These are phyloP conservation scores for Pleurotus platypus DNA, from an alignment of 768 basidiomycete genomes.

Conservation along the genomic window DNA sequence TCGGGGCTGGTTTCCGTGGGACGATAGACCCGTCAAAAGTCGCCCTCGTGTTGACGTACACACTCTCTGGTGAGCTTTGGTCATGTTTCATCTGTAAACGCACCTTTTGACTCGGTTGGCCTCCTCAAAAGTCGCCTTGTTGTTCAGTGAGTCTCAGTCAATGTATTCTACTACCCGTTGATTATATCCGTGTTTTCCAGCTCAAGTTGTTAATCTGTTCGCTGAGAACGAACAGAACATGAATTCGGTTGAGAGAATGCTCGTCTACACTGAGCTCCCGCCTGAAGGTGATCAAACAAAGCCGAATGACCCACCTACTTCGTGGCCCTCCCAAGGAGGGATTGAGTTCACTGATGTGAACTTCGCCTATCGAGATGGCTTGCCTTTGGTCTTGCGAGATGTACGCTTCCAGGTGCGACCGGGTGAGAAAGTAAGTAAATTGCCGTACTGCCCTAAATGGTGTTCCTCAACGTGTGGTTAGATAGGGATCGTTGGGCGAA, in stretches of 20 bases:
- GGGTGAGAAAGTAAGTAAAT: conserved; percentile 55
- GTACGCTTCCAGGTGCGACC: conserved; percentile 50
- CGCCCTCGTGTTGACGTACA: conserved; percentile 58
- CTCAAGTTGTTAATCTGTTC: conserved; percentile 50
- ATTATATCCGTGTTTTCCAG: conserved; percentile 31
- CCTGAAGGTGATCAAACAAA: conserved; percentile 43
- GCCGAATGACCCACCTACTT: conserved; percentile 38
- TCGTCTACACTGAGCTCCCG: conserved; percentile 63
- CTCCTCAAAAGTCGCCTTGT: too few relatives aligned
- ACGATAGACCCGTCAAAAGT: conserved; percentile 56
- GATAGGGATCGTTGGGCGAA: conserved; percentile 45
- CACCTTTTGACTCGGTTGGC: not conserved
- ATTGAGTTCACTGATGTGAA: conserved; percentile 54
- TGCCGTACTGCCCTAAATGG: too few relatives aligned
- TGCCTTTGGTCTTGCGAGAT: conserved; percentile 66
- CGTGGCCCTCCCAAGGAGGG: conserved; percentile 49
- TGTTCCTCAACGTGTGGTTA: conserved; percentile 8
- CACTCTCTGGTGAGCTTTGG: conserved; percentile 39
- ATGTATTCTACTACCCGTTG: too few relatives aligned
- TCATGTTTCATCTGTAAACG: not conserved
- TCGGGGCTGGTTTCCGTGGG: conserved; percentile 60
- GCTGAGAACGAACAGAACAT: conserved; percentile 61
- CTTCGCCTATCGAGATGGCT: conserved; percentile 52
- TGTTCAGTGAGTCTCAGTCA: too few relatives aligned
- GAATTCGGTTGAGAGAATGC: conserved; percentile 64